These are phyloP conservation scores for Botryotinia calthae DNA, from an alignment of 2,329 filamentous ascomycete species.

Conservation along the genomic window DNA sequence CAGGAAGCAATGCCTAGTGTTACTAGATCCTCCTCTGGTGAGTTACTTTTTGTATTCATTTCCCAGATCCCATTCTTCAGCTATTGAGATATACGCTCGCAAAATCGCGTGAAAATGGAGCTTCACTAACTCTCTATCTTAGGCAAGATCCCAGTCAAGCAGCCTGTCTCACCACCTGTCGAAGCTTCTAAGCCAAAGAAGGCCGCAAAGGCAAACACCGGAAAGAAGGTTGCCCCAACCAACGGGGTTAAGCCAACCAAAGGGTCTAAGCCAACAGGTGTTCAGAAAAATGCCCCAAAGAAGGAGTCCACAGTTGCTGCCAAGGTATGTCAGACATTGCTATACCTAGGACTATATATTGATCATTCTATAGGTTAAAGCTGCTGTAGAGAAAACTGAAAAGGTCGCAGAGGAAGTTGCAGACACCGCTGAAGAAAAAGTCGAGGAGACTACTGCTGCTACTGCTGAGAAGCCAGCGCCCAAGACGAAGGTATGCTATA, in stretches of 20 bases:
- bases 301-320: conserved; percentile 33
- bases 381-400: conserved; percentile 3
- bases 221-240: conserved; percentile 35
- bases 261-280: no score
- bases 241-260: conserved; percentile 36
- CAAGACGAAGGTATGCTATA: conserved; percentile 12
- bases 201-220: conserved; percentile 34
- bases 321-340: conserved; percentile 31
- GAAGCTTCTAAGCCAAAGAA: conserved; percentile 34
- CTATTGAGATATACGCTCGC: conserved; percentile 10
- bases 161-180: conserved; percentile 33
- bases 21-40: conserved; percentile 36
- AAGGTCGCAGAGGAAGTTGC: background rate
- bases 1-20: conserved; percentile 36
- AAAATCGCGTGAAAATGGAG: conserved; percentile 19
- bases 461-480: background rate
- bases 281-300: conserved; percentile 29
- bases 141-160: conserved; percentile 35
- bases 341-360: background rate
- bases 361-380: background rate
- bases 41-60: conserved; percentile 23
- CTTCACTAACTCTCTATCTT: conserved; percentile 30
- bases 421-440: background rate
- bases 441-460: background rate
- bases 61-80: background rate